Percentiles rank a stretch among this genome's conserved stretches.
phyloP scores from a whole-genome alignment of 495 filamentous ascomycete species.

The Penicillium cataractarum region DNA sequence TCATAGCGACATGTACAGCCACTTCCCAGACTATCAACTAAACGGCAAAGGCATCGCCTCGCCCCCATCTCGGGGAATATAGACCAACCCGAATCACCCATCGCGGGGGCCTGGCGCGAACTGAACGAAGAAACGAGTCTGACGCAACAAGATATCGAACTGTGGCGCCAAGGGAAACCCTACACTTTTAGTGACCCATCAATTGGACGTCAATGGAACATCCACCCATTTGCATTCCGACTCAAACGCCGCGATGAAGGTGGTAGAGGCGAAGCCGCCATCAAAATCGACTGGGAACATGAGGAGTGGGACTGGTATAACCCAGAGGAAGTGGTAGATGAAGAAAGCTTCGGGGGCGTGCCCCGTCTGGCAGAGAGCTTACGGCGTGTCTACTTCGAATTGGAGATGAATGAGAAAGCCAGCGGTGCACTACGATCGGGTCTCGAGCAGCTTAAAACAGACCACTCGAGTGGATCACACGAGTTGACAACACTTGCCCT shows the following conservation, averaged over 20 bases:
- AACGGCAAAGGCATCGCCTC: constrained; percentile 47
- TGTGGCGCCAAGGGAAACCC: constrained; percentile 60
- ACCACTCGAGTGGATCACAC: constrained; percentile 60
- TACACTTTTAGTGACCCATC: constrained; percentile 58
- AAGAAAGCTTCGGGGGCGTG: constrained; percentile 51
- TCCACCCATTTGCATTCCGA: constrained; percentile 64
- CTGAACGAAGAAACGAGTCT: constrained; percentile 65
- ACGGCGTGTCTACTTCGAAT: constrained; percentile 59
- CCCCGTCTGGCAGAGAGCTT: constrained; percentile 60
- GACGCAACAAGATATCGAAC: constrained; percentile 43
- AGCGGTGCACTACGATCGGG: constrained; percentile 48
- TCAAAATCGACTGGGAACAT: constrained; percentile 67
- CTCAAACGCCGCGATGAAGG: constrained; percentile 41
- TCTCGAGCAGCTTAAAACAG: constrained; percentile 49
- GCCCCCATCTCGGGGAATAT: constrained; percentile 66
- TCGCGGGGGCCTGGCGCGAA: constrained; percentile 63
- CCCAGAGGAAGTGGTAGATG: constrained; percentile 45
- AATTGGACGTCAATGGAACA: constrained; percentile 60
- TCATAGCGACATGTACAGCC: background rate
- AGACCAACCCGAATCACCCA: constrained; percentile 51
- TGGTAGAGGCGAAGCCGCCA: constrained; percentile 39
- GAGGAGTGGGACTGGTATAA: constrained; percentile 59
- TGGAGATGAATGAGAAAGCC: constrained; percentile 42
- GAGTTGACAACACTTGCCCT: constrained; percentile 58
- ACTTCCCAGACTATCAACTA: background rate